Conservation (phyloP, 2,329 filamentous ascomycete genomes). For the Aureobasidium zeae region DNA sequence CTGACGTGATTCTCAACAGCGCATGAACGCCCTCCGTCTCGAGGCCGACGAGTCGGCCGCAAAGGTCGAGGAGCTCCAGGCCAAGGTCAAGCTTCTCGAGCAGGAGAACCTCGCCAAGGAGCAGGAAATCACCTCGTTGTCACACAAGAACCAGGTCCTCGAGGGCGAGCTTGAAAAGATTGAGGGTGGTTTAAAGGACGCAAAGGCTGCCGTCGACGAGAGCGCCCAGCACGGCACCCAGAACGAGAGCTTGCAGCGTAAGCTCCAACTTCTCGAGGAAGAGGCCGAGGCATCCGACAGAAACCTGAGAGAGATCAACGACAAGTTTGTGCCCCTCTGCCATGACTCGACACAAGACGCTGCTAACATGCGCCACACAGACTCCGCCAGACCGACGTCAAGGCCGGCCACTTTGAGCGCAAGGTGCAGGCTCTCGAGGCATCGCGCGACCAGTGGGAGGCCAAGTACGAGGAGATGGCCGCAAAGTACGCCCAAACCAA, state of each 20-base stretch:
- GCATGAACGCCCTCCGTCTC: conserved; percentile 89
- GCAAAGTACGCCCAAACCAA: conserved; percentile 77
- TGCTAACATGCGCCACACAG: conserved; percentile 40
- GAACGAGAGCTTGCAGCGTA: conserved; percentile 84
- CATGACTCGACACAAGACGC: conserved; percentile 4
- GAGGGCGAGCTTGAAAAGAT: conserved; percentile 90
- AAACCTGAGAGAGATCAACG: conserved; percentile 92
- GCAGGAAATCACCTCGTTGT: conserved; percentile 93
- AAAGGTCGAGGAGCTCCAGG: conserved; percentile 79
- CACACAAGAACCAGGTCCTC: conserved; percentile 88
- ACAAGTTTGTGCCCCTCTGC: conserved; percentile 53
- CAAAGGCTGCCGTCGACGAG: conserved; percentile 78
- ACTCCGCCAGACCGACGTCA: conserved; percentile 97
- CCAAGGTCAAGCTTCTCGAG: conserved; percentile 72
- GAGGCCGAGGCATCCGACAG: conserved; percentile 95
- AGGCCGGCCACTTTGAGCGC: conserved; percentile 97
- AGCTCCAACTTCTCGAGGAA: conserved; percentile 92
- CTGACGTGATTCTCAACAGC: conserved; percentile 44
- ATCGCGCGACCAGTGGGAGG: conserved; percentile 87
- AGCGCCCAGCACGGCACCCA: conserved; percentile 74
- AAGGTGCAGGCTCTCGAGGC: conserved; percentile 95
- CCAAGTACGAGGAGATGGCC: conserved; percentile 95
- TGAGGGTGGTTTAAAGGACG: conserved; percentile 71
- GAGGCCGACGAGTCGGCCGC: conserved; percentile 78
- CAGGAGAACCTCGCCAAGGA: conserved; percentile 94